Evolutionary conservation across 441 rosid species (phyloP).

Genomic region (Euphorbia schlechtendalii): DNA sequence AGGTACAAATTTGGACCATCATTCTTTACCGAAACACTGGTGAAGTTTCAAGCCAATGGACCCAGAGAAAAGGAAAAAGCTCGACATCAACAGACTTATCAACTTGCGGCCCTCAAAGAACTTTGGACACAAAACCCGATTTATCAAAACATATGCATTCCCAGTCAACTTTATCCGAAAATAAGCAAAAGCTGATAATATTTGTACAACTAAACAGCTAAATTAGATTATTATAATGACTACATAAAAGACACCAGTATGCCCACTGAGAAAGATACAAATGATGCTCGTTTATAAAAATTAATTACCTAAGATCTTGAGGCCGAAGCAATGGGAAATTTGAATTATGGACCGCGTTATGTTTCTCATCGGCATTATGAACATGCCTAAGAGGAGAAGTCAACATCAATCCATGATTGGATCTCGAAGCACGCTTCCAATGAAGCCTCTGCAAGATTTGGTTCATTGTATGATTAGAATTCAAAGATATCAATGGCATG

Average conservation of each 20-base stretch:
- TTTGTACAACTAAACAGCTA: not conserved
- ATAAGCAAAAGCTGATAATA: too few relatives aligned
- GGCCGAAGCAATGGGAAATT: constrained; percentile 56
- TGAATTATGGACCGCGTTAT: constrained; percentile 31
- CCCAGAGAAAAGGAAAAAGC: not conserved
- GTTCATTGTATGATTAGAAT: not conserved
- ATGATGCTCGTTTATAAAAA: not conserved
- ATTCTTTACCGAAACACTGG: not conserved
- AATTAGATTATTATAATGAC: not conserved
- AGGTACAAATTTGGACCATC: not conserved
- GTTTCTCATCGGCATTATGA: constrained; percentile 31
- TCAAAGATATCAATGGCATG: not conserved
- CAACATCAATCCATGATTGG: constrained; percentile 70
- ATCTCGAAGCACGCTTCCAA: constrained; percentile 84
- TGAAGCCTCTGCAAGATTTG: constrained; percentile 63
- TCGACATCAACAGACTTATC: not conserved
- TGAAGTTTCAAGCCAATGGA: not conserved
- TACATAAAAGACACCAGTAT: constrained; percentile 7
- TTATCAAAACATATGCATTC: not conserved
- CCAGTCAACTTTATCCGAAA: not conserved
- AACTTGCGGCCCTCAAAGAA: not conserved
- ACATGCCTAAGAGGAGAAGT: constrained; percentile 72
- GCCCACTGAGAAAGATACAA: not conserved
- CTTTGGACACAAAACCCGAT: not conserved
- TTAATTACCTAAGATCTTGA: constrained; percentile 68